Base-by-base conservation (phyloP, 306 rosid species). In the Cicer cuneatum region DNA sequence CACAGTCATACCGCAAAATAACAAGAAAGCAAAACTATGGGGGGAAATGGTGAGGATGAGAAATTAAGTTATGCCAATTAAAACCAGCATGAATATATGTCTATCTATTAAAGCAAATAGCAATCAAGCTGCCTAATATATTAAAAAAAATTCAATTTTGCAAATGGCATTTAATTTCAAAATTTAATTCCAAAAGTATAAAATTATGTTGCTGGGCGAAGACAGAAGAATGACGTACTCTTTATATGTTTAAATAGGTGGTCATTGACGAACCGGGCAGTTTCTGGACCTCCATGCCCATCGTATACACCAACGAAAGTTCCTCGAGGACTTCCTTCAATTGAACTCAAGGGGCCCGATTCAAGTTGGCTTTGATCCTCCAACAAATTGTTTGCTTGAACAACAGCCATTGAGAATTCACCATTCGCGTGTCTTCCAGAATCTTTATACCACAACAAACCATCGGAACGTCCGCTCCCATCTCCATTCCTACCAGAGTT, bases 201-300 rank as follows among this genome's bases (percentile, higher is more conserved):
- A 48, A 48, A 33, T 33, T 10, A 62, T 45, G 56, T 8, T 37
- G 58, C 24, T 12, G 35, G 46, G 58, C 48, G 61, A 61, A 75
- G 54, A 68, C 7, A 62, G 49, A 78, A 78, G 72, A 81, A 70
- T 10, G 78, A 83, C 93, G 16, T 84, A 94, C 97, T 90, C 85
- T 77, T 85, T 69, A 95, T 64, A 83, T 95, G 80, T 16, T 83
- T 84, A 77, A 87, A 95, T 14, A 95, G 83, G 46, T 29, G 87
- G 6, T 87, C 90, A 59, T 89, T 90, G 24, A 95, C 77, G 66
- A 95, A 95, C 37, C 90, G 90, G 12, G 99, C 70, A 74, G 96
- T 81, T 75, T 92, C 99, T 16, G 99, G 96, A 77, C 98, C 99
- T 53, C 97, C 99, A 74, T 95, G 99, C 2, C 99, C 99, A 75